phyloP scores from a whole-genome alignment of 1,139 yeast species.

The Hemisphaericaspora xylanilytica region DNA sequence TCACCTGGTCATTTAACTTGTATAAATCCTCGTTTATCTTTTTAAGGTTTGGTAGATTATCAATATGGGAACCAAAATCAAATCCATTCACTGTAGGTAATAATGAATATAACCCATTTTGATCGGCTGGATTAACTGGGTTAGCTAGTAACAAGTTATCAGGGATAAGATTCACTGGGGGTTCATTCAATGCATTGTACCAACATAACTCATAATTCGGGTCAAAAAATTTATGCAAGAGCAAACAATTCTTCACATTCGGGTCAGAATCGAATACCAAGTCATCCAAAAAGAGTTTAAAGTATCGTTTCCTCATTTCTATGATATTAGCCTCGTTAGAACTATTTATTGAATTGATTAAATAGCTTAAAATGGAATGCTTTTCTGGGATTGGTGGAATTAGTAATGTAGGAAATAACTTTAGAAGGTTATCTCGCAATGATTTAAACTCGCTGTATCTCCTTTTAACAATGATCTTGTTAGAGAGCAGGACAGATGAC shows the following conservation, averaged over 20 bases:
- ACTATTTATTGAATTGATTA: constrained; percentile 40
- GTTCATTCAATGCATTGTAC: constrained; percentile 47
- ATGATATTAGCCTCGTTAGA: constrained; percentile 38
- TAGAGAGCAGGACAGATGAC: constrained; percentile 12
- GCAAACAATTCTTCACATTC: constrained; percentile 27
- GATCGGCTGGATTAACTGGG: constrained; percentile 46
- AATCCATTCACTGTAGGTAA: constrained; percentile 41
- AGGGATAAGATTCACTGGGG: constrained; percentile 44
- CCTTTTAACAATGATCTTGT: constrained; percentile 40
- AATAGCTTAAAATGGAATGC: constrained; percentile 46
- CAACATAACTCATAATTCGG: constrained; percentile 50
- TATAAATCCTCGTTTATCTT: constrained; percentile 38
- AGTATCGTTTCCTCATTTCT: constrained; percentile 43
- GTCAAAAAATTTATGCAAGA: constrained; percentile 45
- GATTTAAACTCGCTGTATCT: constrained; percentile 58
- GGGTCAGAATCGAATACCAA: constrained; percentile 29
- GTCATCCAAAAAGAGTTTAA: constrained; percentile 38
- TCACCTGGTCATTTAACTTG: constrained; percentile 35
- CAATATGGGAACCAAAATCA: constrained; percentile 30
- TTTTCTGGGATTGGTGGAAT: constrained; percentile 61
- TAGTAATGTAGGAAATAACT: constrained; percentile 49
- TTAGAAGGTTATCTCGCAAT: constrained; percentile 42
- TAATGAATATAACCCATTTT: constrained; percentile 44
- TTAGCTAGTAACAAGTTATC: constrained; percentile 41
- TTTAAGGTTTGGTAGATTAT: constrained; percentile 32